Conservation (phyloP, 176 grass and related monocot genomes). For the Oryza rufipogon region DNA sequence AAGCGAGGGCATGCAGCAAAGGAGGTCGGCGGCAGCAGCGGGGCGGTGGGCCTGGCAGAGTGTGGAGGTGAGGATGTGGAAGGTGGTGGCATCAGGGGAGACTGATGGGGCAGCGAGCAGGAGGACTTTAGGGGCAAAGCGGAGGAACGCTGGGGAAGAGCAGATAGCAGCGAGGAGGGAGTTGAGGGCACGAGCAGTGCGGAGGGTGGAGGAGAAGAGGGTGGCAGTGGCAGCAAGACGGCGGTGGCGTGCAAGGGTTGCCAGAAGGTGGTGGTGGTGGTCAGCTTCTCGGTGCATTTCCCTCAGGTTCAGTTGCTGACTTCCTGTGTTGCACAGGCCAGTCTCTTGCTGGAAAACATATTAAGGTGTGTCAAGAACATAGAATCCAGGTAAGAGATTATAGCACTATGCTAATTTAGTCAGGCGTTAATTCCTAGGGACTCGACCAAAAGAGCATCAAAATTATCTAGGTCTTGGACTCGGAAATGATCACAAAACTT, state of each 20-base stretch:
- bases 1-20: slow-evolving; percentile 48
- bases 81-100: slow-evolving; percentile 20
- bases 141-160: slow-evolving; percentile 5
- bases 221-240: slow-evolving; percentile 26
- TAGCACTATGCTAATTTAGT: slow-evolving; percentile 12
- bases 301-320: not conserved
- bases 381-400: not conserved
- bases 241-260: slow-evolving; percentile 33
- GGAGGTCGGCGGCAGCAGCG: slow-evolving; percentile 18
- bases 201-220: slow-evolving; percentile 24
- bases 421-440: not conserved
- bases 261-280: slow-evolving; percentile 24
- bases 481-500: not conserved
- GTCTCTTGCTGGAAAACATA: slow-evolving; percentile 71
- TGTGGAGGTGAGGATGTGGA: slow-evolving; percentile 43
- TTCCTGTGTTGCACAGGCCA: slow-evolving; percentile 62
- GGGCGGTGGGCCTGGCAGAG: slow-evolving; percentile 33
- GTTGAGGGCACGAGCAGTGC: slow-evolving; percentile 35
- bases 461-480: not conserved
- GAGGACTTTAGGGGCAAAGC: slow-evolving; percentile 16
- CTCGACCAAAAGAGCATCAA: not conserved
- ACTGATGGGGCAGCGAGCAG: slow-evolving; percentile 36
- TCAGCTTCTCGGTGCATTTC: not conserved
- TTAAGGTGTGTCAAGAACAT: slow-evolving; percentile 2
- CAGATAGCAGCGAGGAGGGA: slow-evolving; percentile 32